These are phyloP conservation scores for Syzygium grande DNA, from an alignment of 345 rosid species.

Conservation along the genomic window DNA sequence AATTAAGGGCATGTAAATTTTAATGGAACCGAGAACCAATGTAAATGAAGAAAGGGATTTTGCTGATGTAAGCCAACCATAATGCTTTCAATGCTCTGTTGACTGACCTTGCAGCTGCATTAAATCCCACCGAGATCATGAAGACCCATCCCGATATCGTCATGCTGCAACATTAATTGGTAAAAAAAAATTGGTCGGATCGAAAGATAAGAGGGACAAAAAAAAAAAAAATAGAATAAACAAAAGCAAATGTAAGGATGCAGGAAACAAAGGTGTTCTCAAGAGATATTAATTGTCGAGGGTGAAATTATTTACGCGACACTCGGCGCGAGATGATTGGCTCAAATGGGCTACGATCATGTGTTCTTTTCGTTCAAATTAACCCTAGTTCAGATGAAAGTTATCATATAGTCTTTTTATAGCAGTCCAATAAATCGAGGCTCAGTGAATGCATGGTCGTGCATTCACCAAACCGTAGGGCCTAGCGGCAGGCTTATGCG, in stretches of 20 bases:
- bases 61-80: not conserved
- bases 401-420: not conserved
- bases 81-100: not conserved
- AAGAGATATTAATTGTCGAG: not conserved
- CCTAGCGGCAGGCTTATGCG: not conserved
- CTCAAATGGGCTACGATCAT: not conserved
- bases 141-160: conserved; percentile 42
- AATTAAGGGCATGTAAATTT: too few relatives aligned
- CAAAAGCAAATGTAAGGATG: not conserved
- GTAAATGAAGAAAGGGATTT: too few relatives aligned
- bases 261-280: not conserved
- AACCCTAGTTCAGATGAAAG: not conserved
- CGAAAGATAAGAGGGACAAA: not conserved
- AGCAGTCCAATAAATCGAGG: not conserved
- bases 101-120: conserved; percentile 68
- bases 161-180: conserved; percentile 31
- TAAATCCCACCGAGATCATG: conserved; percentile 67
- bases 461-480: not conserved
- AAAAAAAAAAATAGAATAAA: not conserved
- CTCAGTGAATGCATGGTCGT: too few relatives aligned
- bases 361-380: not conserved
- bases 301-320: not conserved
- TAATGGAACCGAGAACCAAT: not conserved
- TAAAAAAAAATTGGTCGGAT: not conserved
- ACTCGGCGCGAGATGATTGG: not conserved